Conservation (phyloP, 2,329 filamentous ascomycete genomes). For the Talaromyces marneffei region DNA sequence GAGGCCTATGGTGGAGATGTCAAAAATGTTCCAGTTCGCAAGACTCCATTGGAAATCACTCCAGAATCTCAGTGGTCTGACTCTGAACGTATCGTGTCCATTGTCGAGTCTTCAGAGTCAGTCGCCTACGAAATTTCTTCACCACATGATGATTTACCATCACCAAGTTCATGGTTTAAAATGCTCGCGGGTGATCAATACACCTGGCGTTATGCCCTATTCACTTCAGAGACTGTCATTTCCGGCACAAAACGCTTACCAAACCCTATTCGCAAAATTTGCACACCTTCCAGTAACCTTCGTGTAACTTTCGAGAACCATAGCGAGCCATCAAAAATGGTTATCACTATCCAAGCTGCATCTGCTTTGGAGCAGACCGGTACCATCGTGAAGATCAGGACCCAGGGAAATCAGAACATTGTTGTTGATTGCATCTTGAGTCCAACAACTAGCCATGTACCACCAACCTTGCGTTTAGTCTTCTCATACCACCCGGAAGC, state of each 20-base stretch:
- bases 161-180: slow-evolving; percentile 55
- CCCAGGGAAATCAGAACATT: background rate
- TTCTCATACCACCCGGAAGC: slow-evolving; percentile 94
- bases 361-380: background rate
- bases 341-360: background rate
- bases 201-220: slow-evolving; percentile 91
- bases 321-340: background rate
- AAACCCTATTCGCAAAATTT: background rate
- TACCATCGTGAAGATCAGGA: background rate
- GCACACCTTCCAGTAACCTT: background rate
- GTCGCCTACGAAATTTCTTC: background rate
- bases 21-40: background rate
- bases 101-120: background rate
- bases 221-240: slow-evolving; percentile 80
- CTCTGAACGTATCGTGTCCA: background rate
- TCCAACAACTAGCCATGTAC: slow-evolving; percentile 61
- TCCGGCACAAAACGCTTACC: slow-evolving; percentile 50
- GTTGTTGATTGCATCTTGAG: slow-evolving; percentile 47
- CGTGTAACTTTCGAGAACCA: background rate
- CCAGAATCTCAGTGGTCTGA: slow-evolving; percentile 18
- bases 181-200: slow-evolving; percentile 78
- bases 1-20: background rate
- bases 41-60: slow-evolving; percentile 52
- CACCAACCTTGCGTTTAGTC: slow-evolving; percentile 61
- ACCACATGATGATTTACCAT: background rate